Evolutionary conservation across 805 yeast genomes (phyloP).

Genomic region (Martiniozyma abietophila): DNA sequence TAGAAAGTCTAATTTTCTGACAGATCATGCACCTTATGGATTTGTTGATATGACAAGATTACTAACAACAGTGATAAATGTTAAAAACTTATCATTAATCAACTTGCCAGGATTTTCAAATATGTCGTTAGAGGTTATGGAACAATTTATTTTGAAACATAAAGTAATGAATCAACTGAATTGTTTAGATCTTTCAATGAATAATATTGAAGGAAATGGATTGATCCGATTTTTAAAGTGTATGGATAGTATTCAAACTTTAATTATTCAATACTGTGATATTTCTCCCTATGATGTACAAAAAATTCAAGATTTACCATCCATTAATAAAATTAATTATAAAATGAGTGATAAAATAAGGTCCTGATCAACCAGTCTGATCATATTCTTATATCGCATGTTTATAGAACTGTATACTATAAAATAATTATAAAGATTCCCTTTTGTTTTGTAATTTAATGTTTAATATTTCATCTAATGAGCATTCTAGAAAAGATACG

Average conservation of each 20-base stretch:
- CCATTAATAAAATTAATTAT: constrained; percentile 1
- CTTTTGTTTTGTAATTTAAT: too few species aligned
- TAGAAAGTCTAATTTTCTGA: neutral
- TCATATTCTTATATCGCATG: too few species aligned
- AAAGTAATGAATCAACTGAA: constrained; percentile 1
- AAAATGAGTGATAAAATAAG: constrained; percentile 8
- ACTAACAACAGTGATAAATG: constrained; percentile 1
- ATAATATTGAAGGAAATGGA: constrained; percentile 2
- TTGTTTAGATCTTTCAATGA: constrained; percentile 6
- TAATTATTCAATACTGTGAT: constrained; percentile 3
- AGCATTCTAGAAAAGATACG: too few species aligned
- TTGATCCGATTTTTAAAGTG: neutral
- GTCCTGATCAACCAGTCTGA: too few species aligned
- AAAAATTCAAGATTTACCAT: constrained; percentile 1
- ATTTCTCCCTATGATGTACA: constrained; percentile 2
- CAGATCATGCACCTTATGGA: neutral
- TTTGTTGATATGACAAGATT: constrained; percentile 1
- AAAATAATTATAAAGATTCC: too few species aligned
- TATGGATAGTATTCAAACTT: neutral
- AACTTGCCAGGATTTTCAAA: constrained; percentile 5
- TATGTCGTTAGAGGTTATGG: neutral
- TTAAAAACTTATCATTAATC: constrained; percentile 3
- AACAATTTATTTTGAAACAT: neutral
- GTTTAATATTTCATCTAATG: too few species aligned
- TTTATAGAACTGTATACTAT: too few species aligned